phyloP scores from a whole-genome alignment of 2,329 filamentous ascomycete genomes.

The Bimuria novae-zelandiae region DNA sequence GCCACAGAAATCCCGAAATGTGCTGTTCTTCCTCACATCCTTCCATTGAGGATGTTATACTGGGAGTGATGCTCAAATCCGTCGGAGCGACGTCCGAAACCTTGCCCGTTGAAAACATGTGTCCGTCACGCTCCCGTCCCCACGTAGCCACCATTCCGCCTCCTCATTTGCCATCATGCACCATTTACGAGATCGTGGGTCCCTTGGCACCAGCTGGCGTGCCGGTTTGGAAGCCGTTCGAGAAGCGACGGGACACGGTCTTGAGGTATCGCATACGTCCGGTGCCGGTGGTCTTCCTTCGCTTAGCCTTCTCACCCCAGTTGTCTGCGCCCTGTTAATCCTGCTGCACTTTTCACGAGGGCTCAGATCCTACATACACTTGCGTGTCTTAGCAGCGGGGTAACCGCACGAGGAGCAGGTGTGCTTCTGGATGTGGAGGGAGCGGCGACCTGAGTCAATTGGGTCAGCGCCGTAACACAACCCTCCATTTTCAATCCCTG shows the following conservation, averaged over 20 bases:
- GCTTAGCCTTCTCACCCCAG: conserved; percentile 99
- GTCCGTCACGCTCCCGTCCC: conserved; percentile 37
- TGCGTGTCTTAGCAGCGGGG: conserved; percentile 94
- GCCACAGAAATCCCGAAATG: conserved; percentile 40
- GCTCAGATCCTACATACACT: conserved; percentile 77
- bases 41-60: conserved; percentile 33
- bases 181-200: conserved; percentile 47
- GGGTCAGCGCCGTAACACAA: conserved; percentile 38
- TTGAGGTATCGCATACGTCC: conserved; percentile 96
- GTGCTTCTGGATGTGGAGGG: conserved; percentile 99
- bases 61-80: conserved; percentile 41
- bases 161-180: conserved; percentile 18
- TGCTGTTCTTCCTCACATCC: conserved; percentile 36
- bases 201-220: conserved; percentile 82
- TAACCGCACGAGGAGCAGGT: conserved; percentile 96
- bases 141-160: conserved; percentile 30
- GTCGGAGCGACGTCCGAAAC: conserved; percentile 42
- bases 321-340: conserved; percentile 69
- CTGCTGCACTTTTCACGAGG: conserved; percentile 12
- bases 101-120: conserved; percentile 38
- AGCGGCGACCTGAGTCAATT: conserved; percentile 74
- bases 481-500: conserved; percentile 7
- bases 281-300: conserved; percentile 98
- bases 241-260: conserved; percentile 88
- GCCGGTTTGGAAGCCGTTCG: conserved; percentile 96